Evolutionary conservation across 257 asterid species (phyloP).

Genomic region (Scutellaria galericulata): DNA sequence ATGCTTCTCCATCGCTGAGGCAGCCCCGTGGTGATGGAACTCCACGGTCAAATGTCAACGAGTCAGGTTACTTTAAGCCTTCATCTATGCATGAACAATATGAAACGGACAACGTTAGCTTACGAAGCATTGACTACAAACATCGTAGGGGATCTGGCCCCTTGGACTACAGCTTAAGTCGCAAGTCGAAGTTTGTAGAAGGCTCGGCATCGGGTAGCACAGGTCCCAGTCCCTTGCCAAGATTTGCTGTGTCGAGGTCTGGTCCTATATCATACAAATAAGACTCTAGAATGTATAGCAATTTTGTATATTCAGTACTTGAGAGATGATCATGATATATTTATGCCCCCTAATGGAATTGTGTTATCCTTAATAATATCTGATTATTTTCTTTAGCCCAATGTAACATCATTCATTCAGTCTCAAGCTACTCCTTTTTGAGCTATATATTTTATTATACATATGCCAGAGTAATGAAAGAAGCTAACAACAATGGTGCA

Average conservation of each 20-base stretch:
- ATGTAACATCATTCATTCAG: not conserved
- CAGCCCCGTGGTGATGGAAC: constrained; percentile 61
- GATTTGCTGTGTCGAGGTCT: constrained; percentile 92
- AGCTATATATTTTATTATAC: not conserved
- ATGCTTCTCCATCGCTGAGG: constrained; percentile 76
- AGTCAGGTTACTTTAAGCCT: constrained; percentile 66
- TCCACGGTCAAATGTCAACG: constrained; percentile 56
- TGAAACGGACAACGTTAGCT: constrained; percentile 53
- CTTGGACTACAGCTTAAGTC: constrained; percentile 74
- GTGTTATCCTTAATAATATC: constrained; percentile 25
- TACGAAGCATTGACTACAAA: constrained; percentile 56
- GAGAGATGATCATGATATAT: constrained; percentile 28
- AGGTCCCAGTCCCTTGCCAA: constrained; percentile 93
- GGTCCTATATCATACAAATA: constrained; percentile 86
- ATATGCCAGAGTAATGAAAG: no score
- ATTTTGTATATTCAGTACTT: constrained; percentile 46
- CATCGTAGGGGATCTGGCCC: constrained; percentile 91
- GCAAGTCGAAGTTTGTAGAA: constrained; percentile 66
- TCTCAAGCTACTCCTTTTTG: constrained; percentile 8
- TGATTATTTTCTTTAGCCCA: constrained; percentile 16
- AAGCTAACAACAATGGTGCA: not conserved
- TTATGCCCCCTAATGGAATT: constrained; percentile 35
- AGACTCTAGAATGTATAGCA: constrained; percentile 33
- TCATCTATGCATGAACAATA: constrained; percentile 69
- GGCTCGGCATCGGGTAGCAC: constrained; percentile 88